Base-by-base conservation (phyloP, 2,329 filamentous ascomycete genomes). In the Fusarium sublunatum region DNA sequence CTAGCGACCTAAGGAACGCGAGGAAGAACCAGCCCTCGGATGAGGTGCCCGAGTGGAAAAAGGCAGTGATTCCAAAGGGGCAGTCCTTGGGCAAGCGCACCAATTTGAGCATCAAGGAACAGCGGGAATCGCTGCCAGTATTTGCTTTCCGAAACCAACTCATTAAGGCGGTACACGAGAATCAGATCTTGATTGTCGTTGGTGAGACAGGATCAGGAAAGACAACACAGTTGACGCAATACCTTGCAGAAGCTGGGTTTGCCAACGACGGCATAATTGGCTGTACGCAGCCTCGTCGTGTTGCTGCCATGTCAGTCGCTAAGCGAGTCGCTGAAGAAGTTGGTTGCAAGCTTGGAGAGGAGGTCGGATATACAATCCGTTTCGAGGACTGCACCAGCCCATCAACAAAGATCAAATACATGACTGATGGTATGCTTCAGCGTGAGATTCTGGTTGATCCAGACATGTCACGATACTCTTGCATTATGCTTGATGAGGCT, bases 351-450 rank as follows among this genome's bases (percentile, higher is more conserved):
- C 84, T 98, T 11, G 95, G 95, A 31, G 88, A 93, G 53, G 93
- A 97, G 74, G 94, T 99, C 62, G 95, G 95, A 51, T 99, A 99
- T 75, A 97, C 91, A 7, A 97, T 99, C 73, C 92, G 95, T 74
- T 99, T 99, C 74, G 95, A 99, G 73, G 95, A 99, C 78, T 91
- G 89, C 74, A 97, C 94, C 0, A 91, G 89, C 64, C 88, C 92
- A 2, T 85, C 89, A 15, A 99, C 95, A 2, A 92, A 89, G 73
- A 97, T 99, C 81, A 99, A 99, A 80, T 99, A 99, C 80, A 97
- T 99, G 94, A 99, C 95, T 13, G 95, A 99, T 72, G 95, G 95
- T 77, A 98, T 98, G 91, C 86, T 99, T 74, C 89, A 97, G 78
- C 87, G 95, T 80, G 95, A 99, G 79, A 93, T 97, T 74, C 83